Evolutionary conservation across 2,329 filamentous ascomycete species (phyloP).

Genomic region (Seiridium unicorne): DNA sequence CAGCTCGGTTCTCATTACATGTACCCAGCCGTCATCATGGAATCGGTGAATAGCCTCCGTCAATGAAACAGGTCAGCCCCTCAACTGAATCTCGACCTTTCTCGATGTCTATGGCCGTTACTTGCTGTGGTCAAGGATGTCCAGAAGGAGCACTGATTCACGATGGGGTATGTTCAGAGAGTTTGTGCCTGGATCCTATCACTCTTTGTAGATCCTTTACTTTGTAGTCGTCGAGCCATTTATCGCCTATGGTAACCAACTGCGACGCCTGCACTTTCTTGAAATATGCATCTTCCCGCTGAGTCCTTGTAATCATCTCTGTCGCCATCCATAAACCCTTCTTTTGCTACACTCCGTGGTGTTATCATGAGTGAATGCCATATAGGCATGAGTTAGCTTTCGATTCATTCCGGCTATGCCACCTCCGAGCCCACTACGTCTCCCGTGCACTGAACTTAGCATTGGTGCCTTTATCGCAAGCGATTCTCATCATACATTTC

Average conservation of each 20-base stretch:
- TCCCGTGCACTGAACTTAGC: constrained; percentile 14
- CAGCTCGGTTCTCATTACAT: too few relatives aligned
- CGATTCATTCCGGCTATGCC: background rate
- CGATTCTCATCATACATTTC: constrained; percentile 31
- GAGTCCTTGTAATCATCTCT: constrained; percentile 32
- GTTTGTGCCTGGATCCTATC: background rate
- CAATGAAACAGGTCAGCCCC: too few relatives aligned
- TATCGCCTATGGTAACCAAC: constrained; percentile 39
- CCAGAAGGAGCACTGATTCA: too few relatives aligned
- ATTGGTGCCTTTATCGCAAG: constrained; percentile 28
- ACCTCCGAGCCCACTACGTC: constrained; percentile 13
- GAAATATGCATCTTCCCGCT: constrained; percentile 33
- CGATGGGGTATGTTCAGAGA: too few relatives aligned
- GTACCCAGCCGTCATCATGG: too few relatives aligned
- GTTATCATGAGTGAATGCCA: constrained; percentile 39
- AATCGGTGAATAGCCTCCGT: too few relatives aligned
- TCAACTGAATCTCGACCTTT: too few relatives aligned
- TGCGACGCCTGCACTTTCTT: constrained; percentile 36
- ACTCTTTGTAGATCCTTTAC: constrained; percentile 30
- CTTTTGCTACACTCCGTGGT: constrained; percentile 32
- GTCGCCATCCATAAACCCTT: constrained; percentile 38
- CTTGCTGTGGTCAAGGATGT: too few relatives aligned
- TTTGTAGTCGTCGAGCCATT: constrained; percentile 35
- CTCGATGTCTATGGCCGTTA: too few relatives aligned
- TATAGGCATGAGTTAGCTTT: constrained; percentile 1